A percentile compares a stretch with the other conserved stretches of the same genome.
Conservation (phyloP, 2,329 filamentous ascomycete species). For the Stagonosporopsis cucurbitacearum region DNA sequence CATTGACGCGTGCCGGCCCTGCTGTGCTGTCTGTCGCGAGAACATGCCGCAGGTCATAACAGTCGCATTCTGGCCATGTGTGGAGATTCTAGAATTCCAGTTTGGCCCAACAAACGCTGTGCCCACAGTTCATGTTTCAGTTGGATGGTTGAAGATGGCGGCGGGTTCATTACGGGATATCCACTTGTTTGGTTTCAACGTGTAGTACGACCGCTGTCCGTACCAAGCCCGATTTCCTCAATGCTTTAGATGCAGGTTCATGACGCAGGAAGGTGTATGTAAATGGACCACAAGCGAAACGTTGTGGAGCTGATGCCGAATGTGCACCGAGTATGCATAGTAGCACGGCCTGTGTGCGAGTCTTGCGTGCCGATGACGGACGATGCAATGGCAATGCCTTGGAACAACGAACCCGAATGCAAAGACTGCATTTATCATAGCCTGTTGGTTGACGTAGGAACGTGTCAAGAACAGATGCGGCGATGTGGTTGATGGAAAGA, state of each 20-base stretch:
- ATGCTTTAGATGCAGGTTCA: constrained; percentile 13
- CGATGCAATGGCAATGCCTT: not conserved
- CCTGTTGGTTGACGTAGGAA: not conserved
- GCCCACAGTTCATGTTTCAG: constrained; percentile 8
- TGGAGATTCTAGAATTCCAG: constrained; percentile 12
- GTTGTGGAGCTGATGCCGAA: not conserved
- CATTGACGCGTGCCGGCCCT: not conserved
- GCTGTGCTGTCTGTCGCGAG: not conserved
- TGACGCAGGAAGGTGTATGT: constrained; percentile 1
- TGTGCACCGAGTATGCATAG: not conserved
- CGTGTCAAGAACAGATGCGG: not conserved
- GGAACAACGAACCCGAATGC: not conserved
- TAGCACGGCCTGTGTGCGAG: not conserved
- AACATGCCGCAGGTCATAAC: not conserved
- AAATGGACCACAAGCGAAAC: not conserved
- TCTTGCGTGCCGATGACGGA: not conserved
- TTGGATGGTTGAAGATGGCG: not conserved
- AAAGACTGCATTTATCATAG: not conserved
- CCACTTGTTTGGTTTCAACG: constrained; percentile 11
- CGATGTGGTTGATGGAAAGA: constrained; percentile 6
- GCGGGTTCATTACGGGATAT: constrained; percentile 7
- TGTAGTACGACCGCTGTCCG: constrained; percentile 4
- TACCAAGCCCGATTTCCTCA: constrained; percentile 13
- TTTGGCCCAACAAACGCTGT: constrained; percentile 15
- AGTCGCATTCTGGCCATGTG: not conserved